A percentile compares a stretch with the other conserved stretches of the same genome.
These are phyloP conservation scores for Ustilago trichophora DNA, from an alignment of 1,284 basidiomycete species.

Conservation along the genomic window DNA sequence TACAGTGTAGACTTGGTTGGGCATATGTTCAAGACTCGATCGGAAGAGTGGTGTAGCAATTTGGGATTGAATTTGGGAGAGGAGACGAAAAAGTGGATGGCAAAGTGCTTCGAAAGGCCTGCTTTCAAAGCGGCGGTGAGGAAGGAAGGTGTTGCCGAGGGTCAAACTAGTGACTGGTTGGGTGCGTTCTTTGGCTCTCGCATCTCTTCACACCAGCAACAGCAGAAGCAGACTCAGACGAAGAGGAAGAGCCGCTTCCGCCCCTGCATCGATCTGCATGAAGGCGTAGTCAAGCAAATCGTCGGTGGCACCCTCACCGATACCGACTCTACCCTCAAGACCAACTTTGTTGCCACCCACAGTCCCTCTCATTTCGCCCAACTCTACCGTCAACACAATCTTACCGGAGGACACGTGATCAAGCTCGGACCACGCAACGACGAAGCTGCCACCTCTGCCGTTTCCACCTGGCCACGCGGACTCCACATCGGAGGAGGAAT, in stretches of 20 bases:
- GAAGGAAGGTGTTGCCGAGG: conserved; percentile 22
- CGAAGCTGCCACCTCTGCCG: conserved; percentile 81
- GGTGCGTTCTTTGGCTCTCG: conserved; percentile 4
- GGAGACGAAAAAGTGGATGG: conserved; percentile 24
- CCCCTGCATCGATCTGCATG: conserved; percentile 95
- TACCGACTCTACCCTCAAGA: conserved; percentile 72
- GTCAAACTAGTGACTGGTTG: conserved; percentile 17
- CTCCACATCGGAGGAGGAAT: conserved; percentile 96
- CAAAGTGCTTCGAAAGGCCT: conserved; percentile 11
- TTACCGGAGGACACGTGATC: conserved; percentile 92
- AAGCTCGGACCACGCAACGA: conserved; percentile 92
- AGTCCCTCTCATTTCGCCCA: conserved; percentile 82
- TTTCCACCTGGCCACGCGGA: conserved; percentile 81
- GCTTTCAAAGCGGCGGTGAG: conserved; percentile 22
- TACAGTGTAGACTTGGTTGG: conserved; percentile 31
- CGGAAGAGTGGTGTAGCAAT: conserved; percentile 19
- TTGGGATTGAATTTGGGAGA: conserved; percentile 7
- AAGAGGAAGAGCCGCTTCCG: conserved; percentile 73
- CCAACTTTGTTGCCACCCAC: conserved; percentile 90
- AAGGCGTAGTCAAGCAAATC: conserved; percentile 86
- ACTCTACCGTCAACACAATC: conserved; percentile 77
- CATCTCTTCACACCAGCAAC: neutral
- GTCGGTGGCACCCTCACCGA: conserved; percentile 86
- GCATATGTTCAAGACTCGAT: conserved; percentile 7
- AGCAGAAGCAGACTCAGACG: neutral